These are phyloP conservation scores for Mortierella polycephala DNA, from an alignment of 371 early-diverging fungal species.

Conservation along the genomic window DNA sequence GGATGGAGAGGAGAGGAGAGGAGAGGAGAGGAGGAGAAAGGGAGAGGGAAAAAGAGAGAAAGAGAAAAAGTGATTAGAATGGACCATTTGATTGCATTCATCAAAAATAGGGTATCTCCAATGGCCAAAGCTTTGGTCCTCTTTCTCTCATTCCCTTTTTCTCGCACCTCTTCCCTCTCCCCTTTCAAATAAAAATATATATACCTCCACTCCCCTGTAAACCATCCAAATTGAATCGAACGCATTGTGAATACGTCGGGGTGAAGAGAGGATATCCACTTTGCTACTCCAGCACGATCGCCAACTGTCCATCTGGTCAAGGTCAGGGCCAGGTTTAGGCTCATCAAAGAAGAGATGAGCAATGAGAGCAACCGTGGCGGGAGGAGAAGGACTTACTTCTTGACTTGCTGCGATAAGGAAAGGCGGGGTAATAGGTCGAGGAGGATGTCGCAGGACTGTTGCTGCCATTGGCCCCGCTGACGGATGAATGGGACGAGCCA, in stretches of 20 bases:
- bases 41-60: background rate
- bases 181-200: no score
- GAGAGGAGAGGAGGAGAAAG: constrained; percentile 1
- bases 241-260: no score
- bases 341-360: background rate
- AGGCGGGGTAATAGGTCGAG: constrained; percentile 37
- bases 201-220: no score
- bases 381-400: constrained; percentile 35
- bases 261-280: background rate
- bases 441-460: constrained; percentile 11
- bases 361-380: background rate
- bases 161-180: no score
- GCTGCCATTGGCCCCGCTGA: background rate
- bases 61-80: background rate
- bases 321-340: background rate
- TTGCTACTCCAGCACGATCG: background rate
- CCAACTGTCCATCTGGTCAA: background rate
- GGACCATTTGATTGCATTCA: background rate
- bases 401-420: constrained; percentile 43
- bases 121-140: background rate
- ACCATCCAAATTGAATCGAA: no score
- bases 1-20: background rate
- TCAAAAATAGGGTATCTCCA: background rate
- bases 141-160: no score
- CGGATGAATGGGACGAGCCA: constrained; percentile 1